These are phyloP conservation scores for Themeda triandra DNA, from an alignment of 176 grass and related monocot species.

Conservation along the genomic window DNA sequence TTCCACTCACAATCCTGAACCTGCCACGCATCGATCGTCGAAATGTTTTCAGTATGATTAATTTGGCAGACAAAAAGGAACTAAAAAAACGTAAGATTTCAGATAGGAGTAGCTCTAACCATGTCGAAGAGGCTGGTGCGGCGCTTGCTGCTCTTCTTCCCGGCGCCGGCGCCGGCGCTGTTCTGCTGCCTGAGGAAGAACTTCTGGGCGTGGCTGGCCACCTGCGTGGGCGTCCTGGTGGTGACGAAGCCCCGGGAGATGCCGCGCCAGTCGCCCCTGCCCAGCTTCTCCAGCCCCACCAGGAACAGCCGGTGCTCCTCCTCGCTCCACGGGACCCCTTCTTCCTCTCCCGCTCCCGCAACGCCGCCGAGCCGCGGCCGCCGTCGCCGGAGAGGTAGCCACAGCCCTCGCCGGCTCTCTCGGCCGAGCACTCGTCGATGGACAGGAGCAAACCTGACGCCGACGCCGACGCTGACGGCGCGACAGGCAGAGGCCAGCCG, in stretches of 20 bases:
- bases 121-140: too few species aligned
- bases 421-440: conserved; percentile 27
- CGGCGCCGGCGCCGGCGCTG: too few species aligned
- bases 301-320: conserved; percentile 55
- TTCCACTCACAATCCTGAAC: too few species aligned
- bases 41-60: too few species aligned
- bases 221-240: conserved; percentile 69
- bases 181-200: conserved; percentile 60
- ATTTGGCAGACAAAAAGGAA: too few species aligned
- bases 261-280: conserved; percentile 79
- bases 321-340: conserved; percentile 67
- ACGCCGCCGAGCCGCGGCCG: background rate
- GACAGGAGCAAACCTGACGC: conserved; percentile 27
- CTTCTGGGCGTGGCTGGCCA: conserved; percentile 85
- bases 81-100: too few species aligned
- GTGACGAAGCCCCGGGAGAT: conserved; percentile 72
- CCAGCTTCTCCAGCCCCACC: conserved; percentile 58
- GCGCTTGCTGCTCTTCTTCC: background rate
- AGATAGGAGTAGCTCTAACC: too few species aligned
- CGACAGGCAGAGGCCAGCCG: background rate
- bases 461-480: conserved; percentile 5
- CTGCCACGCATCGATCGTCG: too few species aligned
- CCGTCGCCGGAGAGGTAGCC: conserved; percentile 55
- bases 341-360: conserved; percentile 30
- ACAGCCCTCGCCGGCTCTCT: conserved; percentile 30